Conservation (phyloP, 129 eudicot genomes). For the Solidago caesia region DNA sequence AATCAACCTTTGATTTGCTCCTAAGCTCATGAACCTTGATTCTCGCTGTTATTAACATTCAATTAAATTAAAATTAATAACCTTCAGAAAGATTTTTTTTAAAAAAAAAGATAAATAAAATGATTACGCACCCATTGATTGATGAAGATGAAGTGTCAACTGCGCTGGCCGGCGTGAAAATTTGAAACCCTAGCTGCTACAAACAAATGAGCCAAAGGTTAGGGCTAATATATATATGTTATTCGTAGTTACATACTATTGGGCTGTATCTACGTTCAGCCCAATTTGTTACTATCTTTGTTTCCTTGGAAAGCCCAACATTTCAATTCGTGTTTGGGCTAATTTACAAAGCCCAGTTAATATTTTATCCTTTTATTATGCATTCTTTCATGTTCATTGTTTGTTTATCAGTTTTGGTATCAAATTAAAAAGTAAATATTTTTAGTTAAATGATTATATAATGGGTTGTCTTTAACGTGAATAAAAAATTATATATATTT, state of each 20-base stretch:
- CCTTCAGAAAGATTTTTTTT: neutral
- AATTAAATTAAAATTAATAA: neutral
- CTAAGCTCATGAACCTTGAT: conserved; percentile 68
- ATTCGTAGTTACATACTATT: too few species aligned
- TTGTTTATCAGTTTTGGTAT: too few species aligned
- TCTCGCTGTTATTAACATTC: conserved; percentile 31
- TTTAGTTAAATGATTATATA: too few species aligned
- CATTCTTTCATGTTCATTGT: too few species aligned
- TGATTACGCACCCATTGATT: conserved; percentile 33
- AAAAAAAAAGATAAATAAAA: neutral
- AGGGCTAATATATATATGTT: conserved; percentile 20
- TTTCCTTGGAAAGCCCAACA: neutral
- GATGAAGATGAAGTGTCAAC: conserved; percentile 8
- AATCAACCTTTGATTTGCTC: conserved; percentile 47
- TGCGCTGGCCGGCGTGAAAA: conserved; percentile 20
- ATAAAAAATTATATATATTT: too few species aligned
- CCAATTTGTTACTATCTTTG: neutral
- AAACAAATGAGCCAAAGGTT: neutral
- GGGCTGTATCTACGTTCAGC: conserved; percentile 1
- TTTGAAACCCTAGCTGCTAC: conserved; percentile 30
- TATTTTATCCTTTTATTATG: neutral
- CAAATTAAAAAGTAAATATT: too few species aligned
- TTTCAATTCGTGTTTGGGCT: too few species aligned
- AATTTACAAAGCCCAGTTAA: neutral
- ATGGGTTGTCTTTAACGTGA: too few species aligned